These are phyloP conservation scores for Fusarium albosuccineum DNA, from an alignment of 2,329 filamentous ascomycete genomes.

Conservation along the genomic window DNA sequence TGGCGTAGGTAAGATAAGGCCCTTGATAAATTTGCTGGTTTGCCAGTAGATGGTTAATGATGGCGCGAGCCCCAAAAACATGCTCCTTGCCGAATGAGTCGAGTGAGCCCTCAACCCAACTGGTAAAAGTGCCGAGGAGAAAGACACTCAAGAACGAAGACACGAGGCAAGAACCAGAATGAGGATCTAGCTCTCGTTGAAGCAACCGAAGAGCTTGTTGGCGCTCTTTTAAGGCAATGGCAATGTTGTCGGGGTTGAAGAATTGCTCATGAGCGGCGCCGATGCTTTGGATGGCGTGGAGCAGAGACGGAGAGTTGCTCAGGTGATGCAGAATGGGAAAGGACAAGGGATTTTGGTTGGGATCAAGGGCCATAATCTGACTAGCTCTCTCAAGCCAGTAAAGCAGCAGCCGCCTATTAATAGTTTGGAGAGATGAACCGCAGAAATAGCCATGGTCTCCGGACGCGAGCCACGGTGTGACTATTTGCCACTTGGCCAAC, in stretches of 20 bases:
- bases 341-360: background rate
- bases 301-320: background rate
- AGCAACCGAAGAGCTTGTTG: background rate
- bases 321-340: background rate
- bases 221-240: constrained; percentile 5
- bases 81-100: constrained; percentile 8
- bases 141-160: background rate
- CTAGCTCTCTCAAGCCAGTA: constrained; percentile 8
- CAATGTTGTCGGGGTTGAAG: background rate
- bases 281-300: constrained; percentile 14
- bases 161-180: background rate
- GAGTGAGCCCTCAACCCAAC: background rate
- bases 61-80: constrained; percentile 4
- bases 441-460: too few relatives aligned
- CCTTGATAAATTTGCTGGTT: background rate
- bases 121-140: background rate
- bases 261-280: constrained; percentile 7
- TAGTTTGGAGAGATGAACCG: background rate
- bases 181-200: background rate
- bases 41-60: background rate
- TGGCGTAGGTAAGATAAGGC: background rate
- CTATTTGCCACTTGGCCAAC: background rate
- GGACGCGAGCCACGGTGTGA: background rate
- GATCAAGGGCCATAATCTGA: background rate
- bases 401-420: background rate